Evolutionary conservation across 371 early-diverging fungal species (phyloP).

Genomic region (Mortierella sp.): DNA sequence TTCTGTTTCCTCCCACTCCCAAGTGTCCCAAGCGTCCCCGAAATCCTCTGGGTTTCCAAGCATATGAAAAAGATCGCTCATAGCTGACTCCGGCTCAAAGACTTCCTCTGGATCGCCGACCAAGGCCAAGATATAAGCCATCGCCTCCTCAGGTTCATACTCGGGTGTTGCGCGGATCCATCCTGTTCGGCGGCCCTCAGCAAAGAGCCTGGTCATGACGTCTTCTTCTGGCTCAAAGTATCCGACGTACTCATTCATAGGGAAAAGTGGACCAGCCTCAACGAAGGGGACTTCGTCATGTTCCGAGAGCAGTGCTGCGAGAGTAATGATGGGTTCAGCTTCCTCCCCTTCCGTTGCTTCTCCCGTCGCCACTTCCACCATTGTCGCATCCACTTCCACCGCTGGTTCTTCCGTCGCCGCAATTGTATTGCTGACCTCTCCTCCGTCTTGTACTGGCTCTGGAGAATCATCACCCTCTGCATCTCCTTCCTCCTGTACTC

Average conservation of each 20-base stretch:
- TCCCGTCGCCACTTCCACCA: neutral
- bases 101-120: neutral
- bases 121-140: slow-evolving; percentile 11
- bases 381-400: neutral
- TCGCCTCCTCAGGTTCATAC: neutral
- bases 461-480: neutral
- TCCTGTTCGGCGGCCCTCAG: neutral
- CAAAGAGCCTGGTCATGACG: neutral
- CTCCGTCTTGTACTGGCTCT: neutral
- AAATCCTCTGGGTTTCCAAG: neutral
- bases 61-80: neutral
- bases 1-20: neutral
- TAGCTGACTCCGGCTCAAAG: neutral
- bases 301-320: neutral
- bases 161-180: too few relatives aligned
- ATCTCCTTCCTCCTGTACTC: neutral
- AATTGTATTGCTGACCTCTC: neutral
- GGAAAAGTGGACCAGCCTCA: neutral
- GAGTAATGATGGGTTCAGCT: neutral
- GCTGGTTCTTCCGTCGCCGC: neutral
- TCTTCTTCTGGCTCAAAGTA: neutral
- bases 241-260: too few relatives aligned
- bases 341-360: neutral
- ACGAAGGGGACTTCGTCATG: neutral
- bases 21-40: neutral